Percentiles rank a stretch among this genome's conserved stretches.
These are phyloP conservation scores for Debaryomyces fabryi DNA, from an alignment of 1,139 yeast genomes.

Conservation along the genomic window DNA sequence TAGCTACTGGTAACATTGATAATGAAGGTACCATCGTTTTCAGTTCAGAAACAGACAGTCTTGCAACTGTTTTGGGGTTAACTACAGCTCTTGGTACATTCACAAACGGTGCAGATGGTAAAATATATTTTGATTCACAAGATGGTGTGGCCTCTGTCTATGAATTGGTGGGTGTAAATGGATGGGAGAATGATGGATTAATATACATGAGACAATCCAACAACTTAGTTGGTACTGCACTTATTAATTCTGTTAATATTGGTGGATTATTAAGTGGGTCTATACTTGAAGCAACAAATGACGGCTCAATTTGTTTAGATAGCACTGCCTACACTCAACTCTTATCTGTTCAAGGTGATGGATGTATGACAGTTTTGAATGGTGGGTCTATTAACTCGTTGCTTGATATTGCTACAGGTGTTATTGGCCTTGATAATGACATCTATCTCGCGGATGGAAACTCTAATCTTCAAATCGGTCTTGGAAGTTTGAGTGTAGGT, in stretches of 20 bases:
- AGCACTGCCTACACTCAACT: constrained; percentile 3
- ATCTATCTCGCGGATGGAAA: constrained; percentile 3
- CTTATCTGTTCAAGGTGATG: neutral
- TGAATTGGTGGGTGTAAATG: constrained; percentile 3
- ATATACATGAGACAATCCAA: constrained; percentile 3
- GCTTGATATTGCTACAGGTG: constrained; percentile 1
- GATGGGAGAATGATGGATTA: constrained; percentile 6
- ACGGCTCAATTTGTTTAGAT: neutral
- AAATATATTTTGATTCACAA: neutral
- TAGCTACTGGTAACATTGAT: neutral
- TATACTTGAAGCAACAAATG: neutral
- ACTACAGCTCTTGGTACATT: constrained; percentile 1
- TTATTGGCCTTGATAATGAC: constrained; percentile 2
- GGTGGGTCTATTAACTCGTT: constrained; percentile 3
- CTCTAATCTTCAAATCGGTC: constrained; percentile 2
- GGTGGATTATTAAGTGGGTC: constrained; percentile 4
- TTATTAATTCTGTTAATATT: constrained; percentile 4
- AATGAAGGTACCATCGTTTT: neutral
- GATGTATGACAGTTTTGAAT: neutral
- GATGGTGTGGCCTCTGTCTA: constrained; percentile 2
- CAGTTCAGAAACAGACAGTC: neutral
- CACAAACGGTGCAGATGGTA: constrained; percentile 4
- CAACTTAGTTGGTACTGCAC: constrained; percentile 5
- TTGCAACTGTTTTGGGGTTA: neutral
- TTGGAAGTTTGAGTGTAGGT: constrained; percentile 7